Evolutionary conservation across 495 filamentous ascomycete species (phyloP).

Genomic region (Penicillium odoratum): DNA sequence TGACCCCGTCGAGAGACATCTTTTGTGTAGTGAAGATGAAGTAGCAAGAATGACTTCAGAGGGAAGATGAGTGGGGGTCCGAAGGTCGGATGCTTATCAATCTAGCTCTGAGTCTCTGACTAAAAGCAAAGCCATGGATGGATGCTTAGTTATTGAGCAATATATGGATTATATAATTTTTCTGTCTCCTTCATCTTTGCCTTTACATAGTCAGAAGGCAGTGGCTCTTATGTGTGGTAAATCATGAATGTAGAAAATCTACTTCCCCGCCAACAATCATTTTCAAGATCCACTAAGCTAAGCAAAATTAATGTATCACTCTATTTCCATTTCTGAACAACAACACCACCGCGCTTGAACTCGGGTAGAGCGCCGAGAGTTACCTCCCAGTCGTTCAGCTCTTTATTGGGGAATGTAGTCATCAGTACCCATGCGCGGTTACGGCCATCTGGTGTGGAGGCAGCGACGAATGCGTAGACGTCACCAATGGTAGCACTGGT

Average conservation of each 20-base stretch:
- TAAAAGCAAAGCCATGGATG: conserved; percentile 14
- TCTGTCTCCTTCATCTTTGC: background rate
- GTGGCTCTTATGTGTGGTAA: background rate
- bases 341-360: conserved; percentile 79
- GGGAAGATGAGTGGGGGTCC: conserved; percentile 25
- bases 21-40: conserved; percentile 8
- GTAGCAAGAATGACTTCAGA: conserved; percentile 10
- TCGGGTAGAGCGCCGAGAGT: conserved; percentile 76
- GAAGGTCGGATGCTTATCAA: conserved; percentile 48
- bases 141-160: background rate
- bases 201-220: background rate
- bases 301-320: background rate
- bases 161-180: background rate
- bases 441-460: conserved; percentile 59
- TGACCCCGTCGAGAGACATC: conserved; percentile 53
- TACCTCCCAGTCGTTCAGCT: conserved; percentile 70
- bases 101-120: conserved; percentile 31
- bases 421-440: conserved; percentile 75
- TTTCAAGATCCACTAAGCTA: background rate
- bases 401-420: conserved; percentile 95
- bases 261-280: background rate
- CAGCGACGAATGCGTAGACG: conserved; percentile 80
- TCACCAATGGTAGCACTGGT: conserved; percentile 87
- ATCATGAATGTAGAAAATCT: background rate
- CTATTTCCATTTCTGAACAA: conserved; percentile 86